Conservation (phyloP, 2,329 filamentous ascomycete species). For the Arthroderma sp. region DNA sequence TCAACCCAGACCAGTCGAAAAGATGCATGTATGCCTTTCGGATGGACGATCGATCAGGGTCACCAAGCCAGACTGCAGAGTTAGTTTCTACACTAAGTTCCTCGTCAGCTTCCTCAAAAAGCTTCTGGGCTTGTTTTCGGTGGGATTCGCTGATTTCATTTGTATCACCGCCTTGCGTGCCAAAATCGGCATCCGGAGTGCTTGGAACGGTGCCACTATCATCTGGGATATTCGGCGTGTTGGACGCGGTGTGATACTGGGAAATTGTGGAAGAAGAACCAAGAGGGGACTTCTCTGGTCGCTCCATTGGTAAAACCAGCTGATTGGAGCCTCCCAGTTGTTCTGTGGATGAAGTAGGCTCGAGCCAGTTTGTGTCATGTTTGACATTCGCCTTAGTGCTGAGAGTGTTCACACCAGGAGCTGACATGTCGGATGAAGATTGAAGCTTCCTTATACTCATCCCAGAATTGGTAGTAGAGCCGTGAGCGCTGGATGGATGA, state of each 20-base stretch:
- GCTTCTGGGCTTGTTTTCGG: conserved; percentile 61
- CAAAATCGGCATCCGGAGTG: background rate
- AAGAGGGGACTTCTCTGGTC: conserved; percentile 18
- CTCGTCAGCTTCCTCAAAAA: conserved; percentile 74
- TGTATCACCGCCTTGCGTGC: conserved; percentile 9
- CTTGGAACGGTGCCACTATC: conserved; percentile 11
- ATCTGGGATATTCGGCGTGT: conserved; percentile 26
- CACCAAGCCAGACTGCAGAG: conserved; percentile 77
- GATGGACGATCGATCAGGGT: conserved; percentile 39
- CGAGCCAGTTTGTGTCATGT: conserved; percentile 8
- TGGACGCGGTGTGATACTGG: conserved; percentile 33
- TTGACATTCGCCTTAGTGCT: no score
- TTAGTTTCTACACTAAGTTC: conserved; percentile 65
- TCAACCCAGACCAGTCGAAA: conserved; percentile 72
- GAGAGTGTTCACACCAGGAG: no score
- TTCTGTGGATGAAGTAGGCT: conserved; percentile 16
- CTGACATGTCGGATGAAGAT: no score
- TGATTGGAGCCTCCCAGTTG: conserved; percentile 14
- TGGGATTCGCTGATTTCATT: conserved; percentile 39
- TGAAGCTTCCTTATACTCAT: no score
- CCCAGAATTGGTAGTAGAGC: no score
- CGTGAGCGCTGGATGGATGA: no score
- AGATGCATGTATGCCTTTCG: conserved; percentile 78
- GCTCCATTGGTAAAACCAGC: conserved; percentile 15
- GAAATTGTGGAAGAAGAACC: conserved; percentile 27